phyloP scores from a whole-genome alignment of 345 rosid genomes.

The Laguncularia racemosa region DNA sequence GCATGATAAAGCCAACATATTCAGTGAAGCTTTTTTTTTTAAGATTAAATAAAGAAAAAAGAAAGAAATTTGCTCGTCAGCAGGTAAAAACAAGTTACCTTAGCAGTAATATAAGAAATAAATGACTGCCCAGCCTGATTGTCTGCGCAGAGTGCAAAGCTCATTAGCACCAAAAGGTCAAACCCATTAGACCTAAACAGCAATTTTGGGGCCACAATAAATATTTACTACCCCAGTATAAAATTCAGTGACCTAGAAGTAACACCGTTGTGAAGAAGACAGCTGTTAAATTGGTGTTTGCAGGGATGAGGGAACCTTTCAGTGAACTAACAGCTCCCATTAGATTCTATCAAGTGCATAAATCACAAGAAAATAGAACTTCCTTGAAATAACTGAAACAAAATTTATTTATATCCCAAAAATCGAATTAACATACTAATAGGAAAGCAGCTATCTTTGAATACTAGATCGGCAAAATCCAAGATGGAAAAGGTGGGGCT shows the following conservation, averaged over 20 bases:
- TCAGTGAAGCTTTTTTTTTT: neutral
- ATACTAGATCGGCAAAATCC: too few species aligned
- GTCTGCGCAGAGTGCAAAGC: slow-evolving; percentile 34
- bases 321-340: slow-evolving; percentile 1
- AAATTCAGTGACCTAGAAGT: neutral
- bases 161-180: neutral
- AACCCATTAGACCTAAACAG: neutral
- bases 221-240: neutral
- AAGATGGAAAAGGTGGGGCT: too few species aligned
- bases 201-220: too few species aligned
- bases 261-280: neutral
- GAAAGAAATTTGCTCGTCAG: neutral
- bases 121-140: slow-evolving; percentile 67
- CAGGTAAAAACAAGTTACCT: slow-evolving; percentile 36
- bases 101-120: slow-evolving; percentile 67
- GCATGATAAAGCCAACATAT: slow-evolving; percentile 1
- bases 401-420: too few species aligned
- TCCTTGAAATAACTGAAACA: too few species aligned
- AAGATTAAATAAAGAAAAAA: neutral
- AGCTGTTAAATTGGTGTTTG: neutral
- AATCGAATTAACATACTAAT: too few species aligned
- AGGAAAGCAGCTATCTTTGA: too few species aligned
- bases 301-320: neutral
- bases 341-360: neutral
- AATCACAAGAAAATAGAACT: too few species aligned